A percentile compares a stretch with the other conserved stretches of the same genome.
Conservation (phyloP, 1,139 yeast genomes). For the Suhomyces yuchorum region DNA sequence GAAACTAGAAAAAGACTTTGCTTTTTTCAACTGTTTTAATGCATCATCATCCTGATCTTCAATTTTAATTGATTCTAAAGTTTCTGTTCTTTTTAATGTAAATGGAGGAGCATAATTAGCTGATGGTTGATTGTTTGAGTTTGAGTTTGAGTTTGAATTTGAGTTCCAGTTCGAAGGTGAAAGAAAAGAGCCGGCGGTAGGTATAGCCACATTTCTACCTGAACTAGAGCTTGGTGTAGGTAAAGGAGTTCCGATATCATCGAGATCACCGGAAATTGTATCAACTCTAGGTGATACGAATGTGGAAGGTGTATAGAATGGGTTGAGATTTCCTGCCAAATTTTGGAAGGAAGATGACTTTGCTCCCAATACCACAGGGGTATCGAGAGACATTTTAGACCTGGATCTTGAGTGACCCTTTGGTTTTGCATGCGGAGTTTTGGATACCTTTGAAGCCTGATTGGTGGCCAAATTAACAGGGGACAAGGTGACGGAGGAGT, state of each 20-base stretch:
- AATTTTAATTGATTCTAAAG: slow-evolving; percentile 37
- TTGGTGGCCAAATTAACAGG: slow-evolving; percentile 28
- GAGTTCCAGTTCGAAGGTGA: slow-evolving; percentile 6
- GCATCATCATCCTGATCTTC: slow-evolving; percentile 52
- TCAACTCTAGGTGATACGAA: slow-evolving; percentile 44
- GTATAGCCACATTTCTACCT: slow-evolving; percentile 4
- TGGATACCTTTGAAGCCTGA: slow-evolving; percentile 29
- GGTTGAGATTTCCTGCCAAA: slow-evolving; percentile 34
- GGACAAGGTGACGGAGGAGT: slow-evolving; percentile 19
- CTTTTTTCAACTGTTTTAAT: slow-evolving; percentile 43
- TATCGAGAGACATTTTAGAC: slow-evolving; percentile 42
- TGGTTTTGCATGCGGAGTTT: slow-evolving; percentile 34
- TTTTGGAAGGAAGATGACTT: slow-evolving; percentile 20
- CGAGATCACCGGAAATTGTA: slow-evolving; percentile 27
- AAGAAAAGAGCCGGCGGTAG: slow-evolving; percentile 7
- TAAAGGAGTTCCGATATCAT: slow-evolving; percentile 37
- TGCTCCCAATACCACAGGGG: slow-evolving; percentile 11
- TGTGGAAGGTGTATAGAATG: slow-evolving; percentile 49
- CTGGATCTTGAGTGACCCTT: slow-evolving; percentile 46
- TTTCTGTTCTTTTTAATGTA: slow-evolving; percentile 19
- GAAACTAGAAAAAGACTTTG: slow-evolving; percentile 34
- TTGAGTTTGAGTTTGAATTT: slow-evolving; percentile 3
- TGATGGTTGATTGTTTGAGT: slow-evolving; percentile 3
- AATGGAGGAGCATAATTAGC: slow-evolving; percentile 10
- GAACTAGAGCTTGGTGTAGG: slow-evolving; percentile 28